Evolutionary conservation across 1,284 basidiomycete genomes (phyloP), one percentile per base, ranked within the genome.

Genomic region (Farysia itapuensis): DNA sequence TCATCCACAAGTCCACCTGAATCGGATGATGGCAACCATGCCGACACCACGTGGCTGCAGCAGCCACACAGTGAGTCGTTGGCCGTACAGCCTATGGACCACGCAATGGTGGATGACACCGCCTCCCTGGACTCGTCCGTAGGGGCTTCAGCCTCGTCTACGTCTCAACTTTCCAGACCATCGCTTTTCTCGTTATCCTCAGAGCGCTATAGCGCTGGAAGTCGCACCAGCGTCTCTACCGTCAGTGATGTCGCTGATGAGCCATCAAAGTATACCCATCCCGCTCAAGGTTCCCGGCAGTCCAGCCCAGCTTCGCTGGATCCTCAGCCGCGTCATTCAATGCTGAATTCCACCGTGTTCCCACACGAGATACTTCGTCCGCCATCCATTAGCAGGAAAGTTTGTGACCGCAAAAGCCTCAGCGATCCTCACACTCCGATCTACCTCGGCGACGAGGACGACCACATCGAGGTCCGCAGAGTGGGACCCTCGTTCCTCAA

Each of bases 301-400:
- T 18, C 16, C 8, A 33, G 16, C 33, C 39, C 26, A 8, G n/a
- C 23, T 13, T 18, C 23, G 4, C 40, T 36, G 38, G 56, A 67
- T 21, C 42, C 59, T 6, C 70, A 72, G 35, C 70, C 68, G 8
- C 35, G 35, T 9, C 60, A 66, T 13, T 67, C 58, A 12, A 34
- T 70, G 33, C 58, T 74, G 38, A 65, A 67, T 40, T 70, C 69
- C 6, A 67, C 68, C 29, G 39, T 72, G 30, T 54, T 52, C 23
- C 68, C 70, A 4, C 13, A 15, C 23, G 67, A 74, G 35, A 34
- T 72, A 26, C 37, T 74, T 33, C 33, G 29, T 4, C 56, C 66
- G 9, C 67, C 67, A 18, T 36, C 19, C 34, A 26, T 59, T 23
- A 29, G 41, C 29, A 47, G 59, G 12, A 39, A 38, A 39, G 29